Base-by-base conservation (phyloP, 345 rosid genomes). In the Ailanthus altissimus region DNA sequence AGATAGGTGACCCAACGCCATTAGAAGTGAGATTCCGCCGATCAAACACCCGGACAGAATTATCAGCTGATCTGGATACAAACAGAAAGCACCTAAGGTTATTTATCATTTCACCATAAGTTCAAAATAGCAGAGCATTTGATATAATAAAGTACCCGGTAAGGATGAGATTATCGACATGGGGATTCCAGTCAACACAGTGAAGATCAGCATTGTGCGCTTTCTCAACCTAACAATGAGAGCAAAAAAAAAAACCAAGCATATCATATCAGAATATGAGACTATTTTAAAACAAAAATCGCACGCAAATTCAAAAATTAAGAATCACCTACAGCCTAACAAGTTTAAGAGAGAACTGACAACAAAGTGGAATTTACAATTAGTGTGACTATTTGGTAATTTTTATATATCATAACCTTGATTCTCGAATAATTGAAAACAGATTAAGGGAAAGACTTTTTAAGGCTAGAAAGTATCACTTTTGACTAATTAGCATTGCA, bases 131-230 rank as follows among this genome's bases (percentile, higher is more conserved):
- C 51, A 67, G 49, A 43, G 72, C 25, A 77, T n/a, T 54, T 18
- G 57, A 77, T 61, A 56, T 12, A 5, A 54, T 62, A 70, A 65
- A 78, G 79, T 90, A 96, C 99, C 99, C 99, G 0, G 99, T 94
- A 58, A 96, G 78, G 77, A 96, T 91, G 80, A 94, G 88, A 83
- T 92, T 93, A 79, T 89, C 87, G 72, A 92, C 97, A 81, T 91
- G 94, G 57, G 95, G 94, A 81, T 90, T 96, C 99, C 99, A 92
- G 77, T 96, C 99, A 73, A 96, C 97, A 86, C 97, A 93, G 82
- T 96, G 99, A 76, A 96, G 95, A 84, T 96, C 99, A 73, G 95
- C 97, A 84, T 92, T 80, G 75, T 96, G 98, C 0, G 99, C 98
- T 74, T 92, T 96, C 69, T 92, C 98, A 75, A 96, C 98, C 98